phyloP scores from a whole-genome alignment of 352 stramenopile species.

The Halophytophthora batemanensis region DNA sequence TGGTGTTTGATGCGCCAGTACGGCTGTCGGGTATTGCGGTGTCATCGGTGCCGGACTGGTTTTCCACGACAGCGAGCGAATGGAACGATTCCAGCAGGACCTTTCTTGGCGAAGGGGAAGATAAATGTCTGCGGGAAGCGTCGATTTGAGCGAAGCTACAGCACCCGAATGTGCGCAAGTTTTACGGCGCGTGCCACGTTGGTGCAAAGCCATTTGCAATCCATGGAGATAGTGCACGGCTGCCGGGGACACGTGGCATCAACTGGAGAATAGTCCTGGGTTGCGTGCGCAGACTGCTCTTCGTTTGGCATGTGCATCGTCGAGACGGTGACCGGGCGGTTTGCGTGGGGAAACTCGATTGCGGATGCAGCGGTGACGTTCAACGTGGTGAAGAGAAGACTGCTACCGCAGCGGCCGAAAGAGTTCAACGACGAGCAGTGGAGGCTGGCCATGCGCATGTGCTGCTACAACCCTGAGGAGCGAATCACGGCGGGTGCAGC shows the following conservation, averaged over 20 bases:
- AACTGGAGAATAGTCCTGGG: conserved; percentile 11
- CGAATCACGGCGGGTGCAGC: neutral
- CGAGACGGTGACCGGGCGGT: too few species aligned
- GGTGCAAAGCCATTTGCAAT: conserved; percentile 11
- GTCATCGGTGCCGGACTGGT: conserved; percentile 14
- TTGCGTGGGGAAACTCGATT: too few species aligned
- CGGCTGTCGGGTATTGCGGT: conserved; percentile 10
- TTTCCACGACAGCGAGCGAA: conserved; percentile 10
- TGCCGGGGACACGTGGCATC: neutral
- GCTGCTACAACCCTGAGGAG: too few species aligned
- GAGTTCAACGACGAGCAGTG: too few species aligned
- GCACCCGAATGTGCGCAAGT: conserved; percentile 26
- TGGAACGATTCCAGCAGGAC: conserved; percentile 13
- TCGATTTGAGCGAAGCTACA: conserved; percentile 16
- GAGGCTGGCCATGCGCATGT: too few species aligned
- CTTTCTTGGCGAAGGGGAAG: conserved; percentile 8
- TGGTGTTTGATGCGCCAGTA: conserved; percentile 15
- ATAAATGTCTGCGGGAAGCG: conserved; percentile 11
- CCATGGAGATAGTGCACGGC: conserved; percentile 12
- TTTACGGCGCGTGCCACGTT: conserved; percentile 26
- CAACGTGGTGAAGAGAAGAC: too few species aligned
- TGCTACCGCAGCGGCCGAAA: too few species aligned
- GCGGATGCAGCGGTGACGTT: too few species aligned
- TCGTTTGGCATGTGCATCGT: conserved; percentile 7
- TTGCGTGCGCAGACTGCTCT: conserved; percentile 12